phyloP scores from a whole-genome alignment of 495 filamentous ascomycete genomes.

The Collariella sp. region DNA sequence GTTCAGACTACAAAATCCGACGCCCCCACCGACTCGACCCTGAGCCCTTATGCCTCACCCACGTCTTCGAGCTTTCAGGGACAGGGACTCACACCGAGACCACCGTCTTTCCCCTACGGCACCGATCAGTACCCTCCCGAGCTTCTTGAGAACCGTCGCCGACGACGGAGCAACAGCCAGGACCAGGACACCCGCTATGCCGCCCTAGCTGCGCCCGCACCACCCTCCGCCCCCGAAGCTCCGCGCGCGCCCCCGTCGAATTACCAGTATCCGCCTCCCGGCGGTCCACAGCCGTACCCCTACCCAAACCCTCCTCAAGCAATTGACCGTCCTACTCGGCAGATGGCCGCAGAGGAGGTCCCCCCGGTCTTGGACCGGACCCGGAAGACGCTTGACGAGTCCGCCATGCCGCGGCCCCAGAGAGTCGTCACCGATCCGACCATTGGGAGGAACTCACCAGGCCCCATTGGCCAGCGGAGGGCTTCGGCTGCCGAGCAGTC shows the following conservation, averaged over 20 bases:
- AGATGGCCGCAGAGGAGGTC: constrained; percentile 38
- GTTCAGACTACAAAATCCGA: constrained; percentile 40
- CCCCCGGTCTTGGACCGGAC: constrained; percentile 29
- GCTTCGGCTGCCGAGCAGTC: constrained; percentile 25
- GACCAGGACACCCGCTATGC: constrained; percentile 25
- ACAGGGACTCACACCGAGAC: constrained; percentile 41
- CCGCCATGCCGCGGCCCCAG: constrained; percentile 19
- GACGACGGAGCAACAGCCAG: constrained; percentile 29
- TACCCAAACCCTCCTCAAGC: constrained; percentile 19
- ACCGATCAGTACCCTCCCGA: constrained; percentile 39
- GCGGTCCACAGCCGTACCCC: constrained; percentile 27
- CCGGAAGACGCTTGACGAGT: constrained; percentile 24
- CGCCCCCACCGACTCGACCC: constrained; percentile 42
- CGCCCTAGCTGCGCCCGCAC: constrained; percentile 23
- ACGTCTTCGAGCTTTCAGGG: constrained; percentile 39
- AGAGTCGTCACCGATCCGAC: constrained; percentile 19
- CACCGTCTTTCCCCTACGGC: constrained; percentile 41
- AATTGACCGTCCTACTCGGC: constrained; percentile 20
- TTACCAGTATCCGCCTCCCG: constrained; percentile 44
- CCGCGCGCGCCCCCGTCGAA: constrained; percentile 51
- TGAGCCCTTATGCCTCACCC: constrained; percentile 44
- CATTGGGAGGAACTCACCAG: constrained; percentile 5
- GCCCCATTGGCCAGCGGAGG: constrained; percentile 18
- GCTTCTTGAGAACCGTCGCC: constrained; percentile 28
- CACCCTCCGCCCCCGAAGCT: constrained; percentile 50